Conservation (phyloP, 2,329 filamentous ascomycete species). For the Aspergillus bombycis region DNA sequence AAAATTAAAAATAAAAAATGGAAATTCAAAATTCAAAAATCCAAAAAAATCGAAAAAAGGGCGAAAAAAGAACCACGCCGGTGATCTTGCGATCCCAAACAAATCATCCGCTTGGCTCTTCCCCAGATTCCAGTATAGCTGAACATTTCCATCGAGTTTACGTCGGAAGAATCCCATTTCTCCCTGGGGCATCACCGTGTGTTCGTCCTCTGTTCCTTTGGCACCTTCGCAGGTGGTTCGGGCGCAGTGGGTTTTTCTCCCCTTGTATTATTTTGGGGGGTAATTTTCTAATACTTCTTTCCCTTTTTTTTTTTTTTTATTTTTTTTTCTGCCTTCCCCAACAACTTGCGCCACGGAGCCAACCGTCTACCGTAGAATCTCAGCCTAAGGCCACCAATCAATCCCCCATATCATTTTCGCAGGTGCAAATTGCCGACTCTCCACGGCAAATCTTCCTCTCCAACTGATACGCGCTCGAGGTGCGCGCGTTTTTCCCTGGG, state of each 20-base stretch:
- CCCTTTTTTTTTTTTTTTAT: slow-evolving; percentile 3
- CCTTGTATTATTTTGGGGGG: neutral
- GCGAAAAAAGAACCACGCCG: slow-evolving; percentile 24
- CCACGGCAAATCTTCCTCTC: neutral
- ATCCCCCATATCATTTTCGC: neutral
- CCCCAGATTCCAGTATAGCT: slow-evolving; percentile 1
- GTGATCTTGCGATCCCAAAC: slow-evolving; percentile 17
- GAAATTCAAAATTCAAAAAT: slow-evolving; percentile 20
- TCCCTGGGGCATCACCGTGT: neutral
- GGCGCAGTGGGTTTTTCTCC: slow-evolving; percentile 2
- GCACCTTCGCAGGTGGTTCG: neutral
- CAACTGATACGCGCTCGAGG: neutral
- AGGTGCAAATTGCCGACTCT: neutral
- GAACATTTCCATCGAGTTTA: neutral
- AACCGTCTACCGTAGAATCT: neutral
- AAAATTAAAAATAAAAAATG: slow-evolving; percentile 21
- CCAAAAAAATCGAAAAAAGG: slow-evolving; percentile 23
- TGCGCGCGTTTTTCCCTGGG: neutral
- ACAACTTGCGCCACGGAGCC: neutral
- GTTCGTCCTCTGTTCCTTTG: neutral
- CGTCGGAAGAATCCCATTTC: neutral
- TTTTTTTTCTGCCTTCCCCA: neutral
- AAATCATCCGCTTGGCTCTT: slow-evolving; percentile 17
- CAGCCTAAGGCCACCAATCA: slow-evolving; percentile 2
- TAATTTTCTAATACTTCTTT: neutral